Evolutionary conservation across 2,329 filamentous ascomycete species (phyloP), one percentile per base, ranked within the genome.

Genomic region (Parafenestella ontariensis): DNA sequence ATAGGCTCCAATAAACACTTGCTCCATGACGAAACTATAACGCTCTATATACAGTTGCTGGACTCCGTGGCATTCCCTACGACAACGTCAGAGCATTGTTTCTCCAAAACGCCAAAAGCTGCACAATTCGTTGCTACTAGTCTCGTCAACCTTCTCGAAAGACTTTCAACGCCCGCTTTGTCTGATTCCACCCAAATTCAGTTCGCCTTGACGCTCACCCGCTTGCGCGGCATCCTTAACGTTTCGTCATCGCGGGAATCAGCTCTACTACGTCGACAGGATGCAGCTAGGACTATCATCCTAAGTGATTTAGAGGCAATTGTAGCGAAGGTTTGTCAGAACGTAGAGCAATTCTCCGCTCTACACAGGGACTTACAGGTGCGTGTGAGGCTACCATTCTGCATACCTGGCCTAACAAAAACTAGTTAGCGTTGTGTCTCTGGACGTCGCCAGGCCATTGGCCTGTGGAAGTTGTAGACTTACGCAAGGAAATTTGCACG

Each of bases 301-400:
- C 46, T 43, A 24, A 58, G 65, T 13, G 43, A 43, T 20, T 13
- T 73, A 17, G 59, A 68, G 33, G 51, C 62, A 10, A 50, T n/a
- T 8, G 52, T 72, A 20, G 13, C 50, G 24, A 45, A 46, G 20
- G 49, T 66, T 1, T 74, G 69, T 41, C 59, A 64, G 10, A 57
- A 72, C 21, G 24, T 34, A 1, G 50, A 59, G 20, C 46, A 46
- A 8, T 59, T 73, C 15, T 56, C 44, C 4, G 43, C 33, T 3
- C 43, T 76, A 15, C 51, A 65, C 1, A 66, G 59, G 52, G 71
- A 76, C 41, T 43, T 76, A 41, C 70, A 74, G 64, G 74, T 76
- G 65, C 29, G 66, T 48, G 23, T 4, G 18, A 23, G 5, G 20
- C 4, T 8, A 24, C 31, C 28, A 9, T 28, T 15, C 2, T 28